These are phyloP conservation scores for Dorcoceras hygrometricum DNA, from an alignment of 257 asterid species.

Conservation along the genomic window DNA sequence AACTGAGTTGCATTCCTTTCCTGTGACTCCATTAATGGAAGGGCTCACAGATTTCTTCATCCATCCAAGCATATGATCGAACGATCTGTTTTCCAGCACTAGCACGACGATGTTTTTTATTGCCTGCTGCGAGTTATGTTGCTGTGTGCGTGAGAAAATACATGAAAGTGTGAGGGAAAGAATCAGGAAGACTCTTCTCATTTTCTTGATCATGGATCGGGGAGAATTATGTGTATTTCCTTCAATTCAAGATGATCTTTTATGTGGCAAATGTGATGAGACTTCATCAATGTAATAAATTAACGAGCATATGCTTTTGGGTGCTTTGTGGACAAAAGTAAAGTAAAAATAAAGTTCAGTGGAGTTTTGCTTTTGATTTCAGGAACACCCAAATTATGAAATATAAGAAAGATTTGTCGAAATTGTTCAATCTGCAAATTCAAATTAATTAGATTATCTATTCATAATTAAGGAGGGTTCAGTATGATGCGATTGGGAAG, in stretches of 20 bases:
- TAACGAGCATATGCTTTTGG: constrained; percentile 2
- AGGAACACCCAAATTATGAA: not conserved
- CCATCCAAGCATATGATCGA: constrained; percentile 89
- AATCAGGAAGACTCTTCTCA: constrained; percentile 28
- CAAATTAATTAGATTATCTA: too few relatives aligned
- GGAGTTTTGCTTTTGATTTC: too few relatives aligned
- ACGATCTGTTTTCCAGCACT: constrained; percentile 77
- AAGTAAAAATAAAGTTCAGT: not conserved
- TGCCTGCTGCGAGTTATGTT: constrained; percentile 41
- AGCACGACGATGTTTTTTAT: constrained; percentile 67
- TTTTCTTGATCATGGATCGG: constrained; percentile 22
- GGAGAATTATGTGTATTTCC: not conserved
- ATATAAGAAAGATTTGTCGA: not conserved
- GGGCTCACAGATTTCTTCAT: constrained; percentile 69
- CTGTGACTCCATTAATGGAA: constrained; percentile 65
- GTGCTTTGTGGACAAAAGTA: constrained; percentile 3
- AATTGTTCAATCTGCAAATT: not conserved
- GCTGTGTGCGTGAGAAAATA: constrained; percentile 26
- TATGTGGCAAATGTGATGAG: constrained; percentile 7
- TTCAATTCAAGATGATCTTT: not conserved
- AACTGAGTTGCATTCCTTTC: constrained; percentile 59
- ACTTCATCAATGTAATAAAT: not conserved
- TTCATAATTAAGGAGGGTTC: too few relatives aligned
- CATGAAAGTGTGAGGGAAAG: constrained; percentile 32
- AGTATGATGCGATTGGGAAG: too few relatives aligned